phyloP scores from a whole-genome alignment of 768 basidiomycete genomes.

The Mycena pura region DNA sequence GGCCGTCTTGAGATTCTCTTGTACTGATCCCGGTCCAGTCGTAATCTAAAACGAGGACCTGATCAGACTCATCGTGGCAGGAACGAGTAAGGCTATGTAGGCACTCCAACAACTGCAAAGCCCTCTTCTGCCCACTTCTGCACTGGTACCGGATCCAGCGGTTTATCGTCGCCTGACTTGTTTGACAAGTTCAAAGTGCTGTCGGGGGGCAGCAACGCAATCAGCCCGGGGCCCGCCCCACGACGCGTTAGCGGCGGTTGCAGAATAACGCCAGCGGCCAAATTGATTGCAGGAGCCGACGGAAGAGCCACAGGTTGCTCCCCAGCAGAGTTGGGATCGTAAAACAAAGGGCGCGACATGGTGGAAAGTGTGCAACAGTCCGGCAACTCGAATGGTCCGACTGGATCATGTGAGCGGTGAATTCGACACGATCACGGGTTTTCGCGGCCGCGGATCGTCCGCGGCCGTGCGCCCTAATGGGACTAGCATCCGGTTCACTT shows the following conservation, averaged over 20 bases:
- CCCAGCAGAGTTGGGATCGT: slow-evolving; percentile 46
- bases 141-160: slow-evolving; percentile 55
- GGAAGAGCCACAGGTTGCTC: slow-evolving; percentile 52
- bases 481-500: not conserved
- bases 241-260: slow-evolving; percentile 57
- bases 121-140: slow-evolving; percentile 65
- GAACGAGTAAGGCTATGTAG: not conserved
- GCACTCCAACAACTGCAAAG: slow-evolving; percentile 51
- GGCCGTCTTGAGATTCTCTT: slow-evolving; percentile 38
- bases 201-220: slow-evolving; percentile 47
- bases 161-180: slow-evolving; percentile 31
- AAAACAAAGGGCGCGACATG: slow-evolving; percentile 32
- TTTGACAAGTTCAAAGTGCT: slow-evolving; percentile 30
- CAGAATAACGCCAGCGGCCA: slow-evolving; percentile 42
- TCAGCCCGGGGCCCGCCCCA: slow-evolving; percentile 54
- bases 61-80: no score
- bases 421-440: slow-evolving; percentile 1
- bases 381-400: not conserved
- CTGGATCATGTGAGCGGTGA: not conserved
- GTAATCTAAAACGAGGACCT: slow-evolving; percentile 21
- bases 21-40: slow-evolving; percentile 26
- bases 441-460: slow-evolving; percentile 10
- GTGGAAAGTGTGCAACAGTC: no score
- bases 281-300: slow-evolving; percentile 41
- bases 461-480: slow-evolving; percentile 2